phyloP scores from a whole-genome alignment of 805 yeast genomes.

The Metschnikowia proteae region DNA sequence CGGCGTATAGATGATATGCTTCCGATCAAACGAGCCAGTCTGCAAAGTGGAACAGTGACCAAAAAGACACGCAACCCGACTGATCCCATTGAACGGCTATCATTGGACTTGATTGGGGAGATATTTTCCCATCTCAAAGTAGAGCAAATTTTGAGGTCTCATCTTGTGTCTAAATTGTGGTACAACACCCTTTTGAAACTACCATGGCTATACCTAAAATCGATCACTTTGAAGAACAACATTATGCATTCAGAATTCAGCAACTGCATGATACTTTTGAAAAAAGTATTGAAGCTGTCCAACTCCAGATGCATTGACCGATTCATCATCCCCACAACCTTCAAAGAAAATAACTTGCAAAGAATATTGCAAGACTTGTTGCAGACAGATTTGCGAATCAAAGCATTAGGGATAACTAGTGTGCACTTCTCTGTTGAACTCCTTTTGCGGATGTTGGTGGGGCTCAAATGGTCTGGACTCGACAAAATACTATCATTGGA shows the following conservation, averaged over 20 bases:
- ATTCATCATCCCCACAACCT: constrained; percentile 22
- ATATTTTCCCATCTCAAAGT: constrained; percentile 25
- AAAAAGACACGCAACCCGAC: constrained; percentile 1
- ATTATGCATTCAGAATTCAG: constrained; percentile 27
- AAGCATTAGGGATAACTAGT: neutral
- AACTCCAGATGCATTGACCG: constrained; percentile 17
- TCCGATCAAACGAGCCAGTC: constrained; percentile 17
- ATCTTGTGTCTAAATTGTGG: constrained; percentile 34
- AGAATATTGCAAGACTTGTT: constrained; percentile 16
- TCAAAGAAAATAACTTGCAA: constrained; percentile 22
- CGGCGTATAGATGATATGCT: constrained; percentile 17
- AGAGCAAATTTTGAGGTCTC: constrained; percentile 25
- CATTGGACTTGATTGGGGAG: constrained; percentile 27
- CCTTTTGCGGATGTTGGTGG: constrained; percentile 23
- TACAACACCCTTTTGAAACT: constrained; percentile 23
- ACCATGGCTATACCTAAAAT: constrained; percentile 24
- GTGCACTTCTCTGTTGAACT: constrained; percentile 23
- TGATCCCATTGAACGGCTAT: constrained; percentile 30
- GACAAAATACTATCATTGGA: constrained; percentile 1
- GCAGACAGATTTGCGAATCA: neutral
- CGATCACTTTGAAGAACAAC: constrained; percentile 23
- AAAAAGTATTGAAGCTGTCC: constrained; percentile 19
- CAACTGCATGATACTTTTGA: constrained; percentile 28
- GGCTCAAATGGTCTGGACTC: constrained; percentile 27
- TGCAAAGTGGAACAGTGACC: neutral